Conservation (phyloP, 1,284 basidiomycete genomes). For the Cutaneotrichosporon dermatis region DNA sequence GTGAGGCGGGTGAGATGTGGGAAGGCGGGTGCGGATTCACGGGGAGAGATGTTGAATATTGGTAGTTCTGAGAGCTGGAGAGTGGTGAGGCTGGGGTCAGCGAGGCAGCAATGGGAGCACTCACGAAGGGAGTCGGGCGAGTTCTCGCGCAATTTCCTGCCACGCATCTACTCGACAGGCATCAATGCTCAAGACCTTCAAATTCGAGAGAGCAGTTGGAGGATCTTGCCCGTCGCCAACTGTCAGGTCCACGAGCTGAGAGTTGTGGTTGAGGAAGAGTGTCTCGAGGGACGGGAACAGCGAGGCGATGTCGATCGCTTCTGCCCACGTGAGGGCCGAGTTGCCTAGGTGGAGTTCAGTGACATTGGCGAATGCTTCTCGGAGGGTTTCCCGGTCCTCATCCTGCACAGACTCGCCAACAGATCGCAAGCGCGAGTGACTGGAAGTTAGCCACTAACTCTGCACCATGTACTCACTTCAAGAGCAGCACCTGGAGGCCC, state of each 20-base stretch:
- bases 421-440: slow-evolving; percentile 58
- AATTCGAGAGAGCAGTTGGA: slow-evolving; percentile 22
- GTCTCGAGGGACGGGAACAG: slow-evolving; percentile 60
- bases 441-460: slow-evolving; percentile 17
- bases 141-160: slow-evolving; percentile 54
- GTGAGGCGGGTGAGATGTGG: slow-evolving; percentile 54
- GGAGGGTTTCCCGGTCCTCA: slow-evolving; percentile 25
- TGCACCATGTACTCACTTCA: slow-evolving; percentile 60
- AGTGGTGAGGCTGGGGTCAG: slow-evolving; percentile 51
- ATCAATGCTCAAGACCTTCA: slow-evolving; percentile 68
- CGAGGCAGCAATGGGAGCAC: slow-evolving; percentile 16
- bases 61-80: slow-evolving; percentile 67
- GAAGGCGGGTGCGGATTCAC: slow-evolving; percentile 16
- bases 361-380: slow-evolving; percentile 56
- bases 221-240: background rate
- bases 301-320: slow-evolving; percentile 54
- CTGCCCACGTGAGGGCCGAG: slow-evolving; percentile 65
- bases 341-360: slow-evolving; percentile 70
- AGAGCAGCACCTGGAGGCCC: slow-evolving; percentile 60
- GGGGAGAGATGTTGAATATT: slow-evolving; percentile 55
- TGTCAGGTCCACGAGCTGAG: background rate
- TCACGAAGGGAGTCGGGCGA: slow-evolving; percentile 56
- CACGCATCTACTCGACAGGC: slow-evolving; percentile 64
- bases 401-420: slow-evolving; percentile 47
- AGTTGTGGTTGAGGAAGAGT: slow-evolving; percentile 75